Percentiles rank a stretch among this genome's conserved stretches.
phyloP scores from a whole-genome alignment of 352 stramenopile genomes.

The Pythium aristosporum region DNA sequence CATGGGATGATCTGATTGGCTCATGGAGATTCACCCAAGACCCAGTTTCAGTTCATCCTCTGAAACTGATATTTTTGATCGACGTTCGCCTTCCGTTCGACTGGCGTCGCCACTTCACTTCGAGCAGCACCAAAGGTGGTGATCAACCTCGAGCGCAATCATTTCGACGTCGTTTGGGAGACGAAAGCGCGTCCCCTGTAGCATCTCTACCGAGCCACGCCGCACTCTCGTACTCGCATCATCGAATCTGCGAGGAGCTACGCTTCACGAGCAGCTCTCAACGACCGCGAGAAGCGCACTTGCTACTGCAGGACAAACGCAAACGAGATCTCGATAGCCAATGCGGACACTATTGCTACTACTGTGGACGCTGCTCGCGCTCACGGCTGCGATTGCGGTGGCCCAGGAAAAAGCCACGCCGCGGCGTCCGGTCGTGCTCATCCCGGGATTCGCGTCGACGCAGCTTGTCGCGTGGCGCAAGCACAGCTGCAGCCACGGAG shows the following conservation, averaged over 20 bases:
- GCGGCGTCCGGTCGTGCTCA: conserved; percentile 64
- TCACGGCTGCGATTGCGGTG: background rate
- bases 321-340: background rate
- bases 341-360: conserved; percentile 3
- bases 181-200: background rate
- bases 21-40: too few relatives aligned
- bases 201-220: background rate
- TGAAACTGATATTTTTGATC: too few relatives aligned
- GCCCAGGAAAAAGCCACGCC: conserved; percentile 3
- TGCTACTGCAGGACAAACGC: background rate
- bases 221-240: background rate
- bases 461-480: conserved; percentile 77
- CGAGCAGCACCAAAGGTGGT: too few relatives aligned
- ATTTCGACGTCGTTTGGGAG: too few relatives aligned
- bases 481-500: conserved; percentile 40
- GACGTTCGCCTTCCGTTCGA: too few relatives aligned
- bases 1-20: too few relatives aligned
- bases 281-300: background rate
- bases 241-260: background rate
- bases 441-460: conserved; percentile 77
- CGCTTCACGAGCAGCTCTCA: background rate
- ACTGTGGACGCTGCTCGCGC: background rate
- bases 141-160: too few relatives aligned
- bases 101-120: too few relatives aligned
- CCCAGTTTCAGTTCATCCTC: too few relatives aligned